phyloP scores from a whole-genome alignment of 768 basidiomycete species.

The Neoboletus brunneissimus region DNA sequence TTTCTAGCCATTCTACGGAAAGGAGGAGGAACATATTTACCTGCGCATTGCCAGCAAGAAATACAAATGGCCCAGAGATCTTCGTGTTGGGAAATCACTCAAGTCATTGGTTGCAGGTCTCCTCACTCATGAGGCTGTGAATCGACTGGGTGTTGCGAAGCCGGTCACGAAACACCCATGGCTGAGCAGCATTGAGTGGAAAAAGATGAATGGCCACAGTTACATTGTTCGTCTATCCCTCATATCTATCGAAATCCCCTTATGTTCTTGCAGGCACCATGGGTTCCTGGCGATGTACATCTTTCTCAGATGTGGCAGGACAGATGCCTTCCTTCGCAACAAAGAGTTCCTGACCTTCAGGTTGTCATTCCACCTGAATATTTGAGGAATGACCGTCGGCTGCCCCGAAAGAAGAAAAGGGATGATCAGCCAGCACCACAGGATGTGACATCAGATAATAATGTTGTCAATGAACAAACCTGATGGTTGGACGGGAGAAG shows the following conservation, averaged over 20 bases:
- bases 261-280: constrained; percentile 39
- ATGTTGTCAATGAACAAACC: neutral
- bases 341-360: constrained; percentile 40
- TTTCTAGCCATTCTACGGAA: constrained; percentile 29
- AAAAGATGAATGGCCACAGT: constrained; percentile 39
- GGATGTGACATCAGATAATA: neutral
- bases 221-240: constrained; percentile 41
- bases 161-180: constrained; percentile 43
- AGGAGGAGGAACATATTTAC: constrained; percentile 26
- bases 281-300: constrained; percentile 33
- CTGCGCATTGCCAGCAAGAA: constrained; percentile 27
- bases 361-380: constrained; percentile 34
- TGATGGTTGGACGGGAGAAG: neutral
- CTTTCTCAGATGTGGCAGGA: constrained; percentile 38
- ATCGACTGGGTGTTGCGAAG: constrained; percentile 40
- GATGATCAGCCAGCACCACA: neutral
- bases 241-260: neutral
- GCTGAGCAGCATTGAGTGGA: constrained; percentile 48
- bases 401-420: constrained; percentile 10
- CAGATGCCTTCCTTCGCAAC: constrained; percentile 35
- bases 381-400: constrained; percentile 38
- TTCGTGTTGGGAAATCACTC: constrained; percentile 39
- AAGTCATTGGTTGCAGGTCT: constrained; percentile 43
- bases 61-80: constrained; percentile 39
- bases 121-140: constrained; percentile 34